Conservation (phyloP, 805 yeast genomes). For the Wickerhamiella occidentalis region DNA sequence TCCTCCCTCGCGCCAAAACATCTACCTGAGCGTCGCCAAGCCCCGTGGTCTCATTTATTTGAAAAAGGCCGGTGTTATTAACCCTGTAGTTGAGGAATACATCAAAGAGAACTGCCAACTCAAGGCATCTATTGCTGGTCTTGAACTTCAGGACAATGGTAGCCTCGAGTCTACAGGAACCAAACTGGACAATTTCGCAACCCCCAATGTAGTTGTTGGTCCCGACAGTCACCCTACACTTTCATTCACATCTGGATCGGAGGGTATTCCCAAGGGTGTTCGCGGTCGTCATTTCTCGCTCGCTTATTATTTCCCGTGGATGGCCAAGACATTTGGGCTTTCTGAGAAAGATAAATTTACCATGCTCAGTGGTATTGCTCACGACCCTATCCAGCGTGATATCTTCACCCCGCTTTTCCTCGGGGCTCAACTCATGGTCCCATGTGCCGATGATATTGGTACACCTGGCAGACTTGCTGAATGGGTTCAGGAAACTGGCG, state of each 20-base stretch:
- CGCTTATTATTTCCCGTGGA: conserved; percentile 98
- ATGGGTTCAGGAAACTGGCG: conserved; percentile 88
- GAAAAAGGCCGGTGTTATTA: conserved; percentile 77
- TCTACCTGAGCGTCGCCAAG: conserved; percentile 83
- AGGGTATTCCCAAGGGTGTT: conserved; percentile 98
- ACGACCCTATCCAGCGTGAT: conserved; percentile 98
- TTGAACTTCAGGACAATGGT: conserved; percentile 70
- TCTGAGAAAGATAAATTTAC: conserved; percentile 79
- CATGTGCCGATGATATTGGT: conserved; percentile 95
- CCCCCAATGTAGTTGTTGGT: conserved; percentile 82
- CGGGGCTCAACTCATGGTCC: conserved; percentile 88
- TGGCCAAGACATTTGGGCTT: conserved; percentile 74
- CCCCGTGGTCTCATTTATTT: conserved; percentile 86
- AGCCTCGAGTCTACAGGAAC: conserved; percentile 39
- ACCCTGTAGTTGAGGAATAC: conserved; percentile 65
- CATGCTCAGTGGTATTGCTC: conserved; percentile 97
- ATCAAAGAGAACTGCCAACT: conserved; percentile 62
- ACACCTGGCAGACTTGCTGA: conserved; percentile 96
- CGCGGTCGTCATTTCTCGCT: conserved; percentile 93
- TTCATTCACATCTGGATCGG: conserved; percentile 94
- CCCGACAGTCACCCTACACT: conserved; percentile 97
- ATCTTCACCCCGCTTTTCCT: conserved; percentile 95
- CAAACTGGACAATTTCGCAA: conserved; percentile 29
- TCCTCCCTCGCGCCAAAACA: conserved; percentile 95
- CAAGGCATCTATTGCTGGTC: conserved; percentile 58